Percentiles rank a stretch among this genome's conserved stretches.
phyloP scores from a whole-genome alignment of 2,329 filamentous ascomycete species.

The Ophiostoma perfectum region DNA sequence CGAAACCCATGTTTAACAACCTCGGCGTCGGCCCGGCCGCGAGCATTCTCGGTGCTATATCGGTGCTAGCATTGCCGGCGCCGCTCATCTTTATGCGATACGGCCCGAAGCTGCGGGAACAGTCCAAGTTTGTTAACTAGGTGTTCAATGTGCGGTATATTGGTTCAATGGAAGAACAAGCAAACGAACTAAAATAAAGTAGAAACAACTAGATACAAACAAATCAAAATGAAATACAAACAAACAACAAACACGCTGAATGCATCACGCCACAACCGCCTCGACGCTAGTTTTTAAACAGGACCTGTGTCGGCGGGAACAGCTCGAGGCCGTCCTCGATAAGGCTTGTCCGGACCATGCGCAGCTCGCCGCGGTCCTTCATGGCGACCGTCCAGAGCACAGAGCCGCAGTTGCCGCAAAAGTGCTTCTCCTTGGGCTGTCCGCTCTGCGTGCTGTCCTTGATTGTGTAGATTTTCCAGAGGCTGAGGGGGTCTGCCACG shows the following conservation, averaged over 20 bases:
- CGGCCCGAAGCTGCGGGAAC: constrained; percentile 21
- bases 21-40: constrained; percentile 26
- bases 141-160: neutral
- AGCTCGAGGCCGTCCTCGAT: constrained; percentile 24
- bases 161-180: neutral
- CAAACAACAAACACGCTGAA: neutral
- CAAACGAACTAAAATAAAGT: neutral
- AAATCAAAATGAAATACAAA: neutral
- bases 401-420: constrained; percentile 28
- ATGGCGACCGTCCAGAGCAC: constrained; percentile 27
- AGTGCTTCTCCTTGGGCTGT: constrained; percentile 27
- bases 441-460: constrained; percentile 25
- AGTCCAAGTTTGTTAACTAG: constrained; percentile 22
- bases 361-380: constrained; percentile 24
- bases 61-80: constrained; percentile 41
- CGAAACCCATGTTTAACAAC: constrained; percentile 53
- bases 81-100: constrained; percentile 40
- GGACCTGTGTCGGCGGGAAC: constrained; percentile 25
- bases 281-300: constrained; percentile 9
- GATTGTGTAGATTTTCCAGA: constrained; percentile 27
- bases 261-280: neutral
- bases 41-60: constrained; percentile 34
- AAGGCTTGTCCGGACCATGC: constrained; percentile 26
- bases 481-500: constrained; percentile 24
- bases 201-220: neutral